These are phyloP conservation scores for Pseudogymnoascus destructans DNA, from an alignment of 2,329 filamentous ascomycete genomes.

Conservation along the genomic window DNA sequence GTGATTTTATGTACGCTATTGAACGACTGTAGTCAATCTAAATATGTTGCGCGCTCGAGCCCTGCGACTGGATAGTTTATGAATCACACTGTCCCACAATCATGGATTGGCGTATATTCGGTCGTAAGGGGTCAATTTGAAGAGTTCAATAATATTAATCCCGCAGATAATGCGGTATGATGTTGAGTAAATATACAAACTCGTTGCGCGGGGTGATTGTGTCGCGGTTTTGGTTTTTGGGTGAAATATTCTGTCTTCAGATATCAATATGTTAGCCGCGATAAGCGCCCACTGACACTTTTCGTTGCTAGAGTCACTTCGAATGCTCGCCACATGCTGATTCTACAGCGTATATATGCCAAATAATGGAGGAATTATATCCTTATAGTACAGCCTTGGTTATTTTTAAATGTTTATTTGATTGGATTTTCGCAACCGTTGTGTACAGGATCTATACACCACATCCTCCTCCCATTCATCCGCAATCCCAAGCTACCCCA, in stretches of 20 bases:
- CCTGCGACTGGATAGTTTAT: neutral
- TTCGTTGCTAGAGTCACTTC: neutral
- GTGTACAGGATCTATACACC: slow-evolving; percentile 1
- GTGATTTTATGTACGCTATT: neutral
- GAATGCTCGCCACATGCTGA: neutral
- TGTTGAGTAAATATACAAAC: slow-evolving; percentile 9
- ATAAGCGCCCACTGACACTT: slow-evolving; percentile 1
- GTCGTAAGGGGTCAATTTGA: neutral
- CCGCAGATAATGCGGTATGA: neutral
- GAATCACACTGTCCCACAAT: neutral
- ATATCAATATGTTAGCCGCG: slow-evolving; percentile 5
- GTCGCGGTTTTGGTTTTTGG: neutral
- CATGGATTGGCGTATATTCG: neutral
- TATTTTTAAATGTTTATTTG: slow-evolving; percentile 7
- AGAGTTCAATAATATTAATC: neutral
- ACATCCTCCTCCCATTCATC: neutral
- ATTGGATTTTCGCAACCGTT: slow-evolving; percentile 3
- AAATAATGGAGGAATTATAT: neutral
- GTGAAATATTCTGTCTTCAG: neutral
- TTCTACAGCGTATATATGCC: neutral
- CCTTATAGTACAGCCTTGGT: neutral
- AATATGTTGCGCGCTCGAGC: neutral
- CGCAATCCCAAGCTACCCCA: neutral
- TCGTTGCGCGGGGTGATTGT: neutral
- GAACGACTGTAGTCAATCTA: neutral